Evolutionary conservation across 257 asterid species (phyloP).

Genomic region (Sherardia arvensis): DNA sequence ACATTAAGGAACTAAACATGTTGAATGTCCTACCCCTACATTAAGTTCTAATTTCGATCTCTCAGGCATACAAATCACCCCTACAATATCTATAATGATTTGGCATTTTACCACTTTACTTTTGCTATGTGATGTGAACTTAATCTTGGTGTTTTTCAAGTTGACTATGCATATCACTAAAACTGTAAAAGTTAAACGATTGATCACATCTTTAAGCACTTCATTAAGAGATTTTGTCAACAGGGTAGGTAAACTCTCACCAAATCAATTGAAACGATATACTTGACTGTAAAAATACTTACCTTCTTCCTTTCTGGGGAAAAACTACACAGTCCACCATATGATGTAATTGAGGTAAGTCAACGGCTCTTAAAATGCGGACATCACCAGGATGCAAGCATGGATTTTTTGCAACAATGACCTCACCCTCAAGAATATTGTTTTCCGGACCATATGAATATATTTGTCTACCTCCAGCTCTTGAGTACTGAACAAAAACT

Average conservation of each 20-base stretch:
- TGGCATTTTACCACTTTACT: too few relatives aligned
- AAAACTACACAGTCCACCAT: constrained; percentile 94
- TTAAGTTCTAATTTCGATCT: not conserved
- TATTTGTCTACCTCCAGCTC: constrained; percentile 17
- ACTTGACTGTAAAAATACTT: constrained; percentile 12
- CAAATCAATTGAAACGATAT: not conserved
- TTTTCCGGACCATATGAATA: constrained; percentile 9
- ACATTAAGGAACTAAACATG: too few relatives aligned
- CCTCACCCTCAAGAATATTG: constrained; percentile 31
- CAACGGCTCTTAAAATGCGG: constrained; percentile 59
- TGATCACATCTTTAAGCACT: not conserved
- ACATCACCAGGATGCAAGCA: constrained; percentile 96
- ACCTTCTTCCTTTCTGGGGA: constrained; percentile 71
- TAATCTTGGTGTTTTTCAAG: too few relatives aligned
- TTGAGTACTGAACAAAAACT: constrained; percentile 66
- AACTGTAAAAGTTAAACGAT: too few relatives aligned
- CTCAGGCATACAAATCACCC: not conserved
- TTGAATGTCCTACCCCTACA: not conserved
- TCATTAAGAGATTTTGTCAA: not conserved
- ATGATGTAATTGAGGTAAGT: constrained; percentile 52
- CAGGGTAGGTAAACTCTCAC: not conserved
- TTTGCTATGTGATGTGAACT: not conserved
- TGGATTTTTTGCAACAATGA: constrained; percentile 85
- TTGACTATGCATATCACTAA: too few relatives aligned
- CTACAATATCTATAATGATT: not conserved